Percentiles rank a stretch among this genome's conserved stretches.
These are phyloP conservation scores for Dioscorea zingiberensis DNA, from an alignment of 106 monocot species.

Conservation along the genomic window DNA sequence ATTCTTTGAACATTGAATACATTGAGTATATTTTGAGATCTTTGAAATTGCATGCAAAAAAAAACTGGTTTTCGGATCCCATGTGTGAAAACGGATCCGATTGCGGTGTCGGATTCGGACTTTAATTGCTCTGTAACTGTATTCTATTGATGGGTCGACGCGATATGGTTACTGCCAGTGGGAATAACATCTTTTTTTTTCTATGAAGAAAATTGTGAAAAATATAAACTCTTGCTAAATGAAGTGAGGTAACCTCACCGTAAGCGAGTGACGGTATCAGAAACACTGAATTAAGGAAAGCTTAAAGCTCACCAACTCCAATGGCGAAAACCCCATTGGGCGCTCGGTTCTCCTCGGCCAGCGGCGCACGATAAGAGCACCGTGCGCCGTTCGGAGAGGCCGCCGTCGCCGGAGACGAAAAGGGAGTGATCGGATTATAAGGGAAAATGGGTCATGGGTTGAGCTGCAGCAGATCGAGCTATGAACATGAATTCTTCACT, in stretches of 20 bases:
- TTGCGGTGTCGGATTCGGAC: too few relatives aligned
- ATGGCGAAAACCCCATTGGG: not conserved
- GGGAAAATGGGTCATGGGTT: constrained; percentile 64
- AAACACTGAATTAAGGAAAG: not conserved
- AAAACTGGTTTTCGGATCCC: too few relatives aligned
- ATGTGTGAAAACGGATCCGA: too few relatives aligned
- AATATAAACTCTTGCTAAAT: too few relatives aligned
- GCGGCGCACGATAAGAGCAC: not conserved
- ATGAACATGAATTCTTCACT: constrained; percentile 62
- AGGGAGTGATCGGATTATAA: not conserved
- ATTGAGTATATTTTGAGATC: too few relatives aligned
- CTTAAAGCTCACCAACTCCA: not conserved
- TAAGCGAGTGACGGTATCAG: not conserved
- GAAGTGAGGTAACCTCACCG: not conserved
- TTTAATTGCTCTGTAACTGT: too few relatives aligned
- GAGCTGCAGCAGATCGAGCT: constrained; percentile 49
- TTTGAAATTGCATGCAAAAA: too few relatives aligned
- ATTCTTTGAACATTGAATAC: too few relatives aligned
- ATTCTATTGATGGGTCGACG: too few relatives aligned
- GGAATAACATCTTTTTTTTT: too few relatives aligned
- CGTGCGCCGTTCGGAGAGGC: not conserved
- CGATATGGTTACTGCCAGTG: too few relatives aligned
- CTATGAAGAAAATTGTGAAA: not conserved
- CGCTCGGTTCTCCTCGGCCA: not conserved
- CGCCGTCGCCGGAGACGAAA: not conserved